These are phyloP conservation scores for Circinella minor DNA, from an alignment of 371 early-diverging fungal genomes.

Conservation along the genomic window DNA sequence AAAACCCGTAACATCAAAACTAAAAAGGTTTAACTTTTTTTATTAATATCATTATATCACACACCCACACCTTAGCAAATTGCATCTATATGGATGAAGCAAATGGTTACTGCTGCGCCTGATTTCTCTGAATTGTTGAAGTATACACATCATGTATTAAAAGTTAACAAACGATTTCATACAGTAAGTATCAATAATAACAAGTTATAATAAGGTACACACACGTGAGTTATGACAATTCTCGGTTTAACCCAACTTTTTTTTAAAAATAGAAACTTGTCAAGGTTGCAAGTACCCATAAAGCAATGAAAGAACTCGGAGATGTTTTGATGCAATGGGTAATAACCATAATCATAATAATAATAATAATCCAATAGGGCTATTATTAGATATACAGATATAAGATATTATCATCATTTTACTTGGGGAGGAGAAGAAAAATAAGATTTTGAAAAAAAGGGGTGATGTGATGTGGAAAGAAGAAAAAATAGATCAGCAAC, in stretches of 20 bases:
- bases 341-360: constrained; percentile 6
- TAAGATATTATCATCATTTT: no score
- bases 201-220: not conserved
- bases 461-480: no score
- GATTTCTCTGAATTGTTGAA: constrained; percentile 54
- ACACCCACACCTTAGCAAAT: constrained; percentile 40
- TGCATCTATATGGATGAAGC: constrained; percentile 56
- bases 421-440: not conserved
- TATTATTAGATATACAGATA: not conserved
- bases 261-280: constrained; percentile 18
- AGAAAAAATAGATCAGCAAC: no score
- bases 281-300: constrained; percentile 27
- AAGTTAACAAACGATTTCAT: constrained; percentile 53
- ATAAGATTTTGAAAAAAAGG: not conserved
- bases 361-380: no score
- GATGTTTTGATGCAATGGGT: constrained; percentile 57
- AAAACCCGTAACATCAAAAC: not conserved
- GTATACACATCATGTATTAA: constrained; percentile 40
- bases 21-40: not conserved
- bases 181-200: constrained; percentile 30
- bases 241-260: not conserved
- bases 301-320: constrained; percentile 41
- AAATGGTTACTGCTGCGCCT: constrained; percentile 47
- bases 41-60: constrained; percentile 1
- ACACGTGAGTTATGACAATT: not conserved